These are phyloP conservation scores for Trichosporon sp. DNA, from an alignment of 1,284 basidiomycete genomes.

Conservation along the genomic window DNA sequence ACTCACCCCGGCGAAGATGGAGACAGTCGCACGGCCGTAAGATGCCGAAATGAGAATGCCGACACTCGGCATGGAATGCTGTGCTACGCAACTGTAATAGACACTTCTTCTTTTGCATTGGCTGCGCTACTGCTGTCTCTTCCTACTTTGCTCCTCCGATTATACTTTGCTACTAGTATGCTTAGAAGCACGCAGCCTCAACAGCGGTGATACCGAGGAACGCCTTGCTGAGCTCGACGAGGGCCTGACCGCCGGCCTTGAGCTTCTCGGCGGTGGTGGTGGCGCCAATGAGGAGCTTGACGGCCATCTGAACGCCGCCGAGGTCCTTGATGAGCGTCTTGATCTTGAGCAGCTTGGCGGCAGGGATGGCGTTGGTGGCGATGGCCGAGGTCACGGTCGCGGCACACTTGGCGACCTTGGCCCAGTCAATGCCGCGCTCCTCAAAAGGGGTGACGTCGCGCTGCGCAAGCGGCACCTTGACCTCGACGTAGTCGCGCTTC, in stretches of 20 bases:
- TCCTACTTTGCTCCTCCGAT: background rate
- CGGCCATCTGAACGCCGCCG: background rate
- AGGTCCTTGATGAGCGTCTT: background rate
- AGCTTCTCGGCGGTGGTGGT: background rate
- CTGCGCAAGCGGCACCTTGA: background rate
- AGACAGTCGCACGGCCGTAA: too few species aligned
- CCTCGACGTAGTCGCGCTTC: background rate
- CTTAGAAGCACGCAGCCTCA: background rate
- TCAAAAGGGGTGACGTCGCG: background rate
- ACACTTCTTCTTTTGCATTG: background rate
- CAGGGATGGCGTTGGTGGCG: background rate
- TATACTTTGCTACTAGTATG: background rate
- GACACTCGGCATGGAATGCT: too few species aligned
- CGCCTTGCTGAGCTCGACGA: background rate
- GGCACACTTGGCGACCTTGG: background rate
- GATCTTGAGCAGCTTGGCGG: background rate
- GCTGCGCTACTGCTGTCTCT: background rate
- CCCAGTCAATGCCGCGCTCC: background rate
- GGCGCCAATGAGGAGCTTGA: background rate
- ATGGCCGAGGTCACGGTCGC: background rate
- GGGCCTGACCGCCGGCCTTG: background rate
- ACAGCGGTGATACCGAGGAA: slow-evolving; percentile 1
- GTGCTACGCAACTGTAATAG: too few species aligned
- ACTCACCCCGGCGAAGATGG: too few species aligned
- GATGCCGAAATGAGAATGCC: too few species aligned